Evolutionary conservation across 129 eudicot species (phyloP), one percentile per base, ranked within the genome.

Genomic region (Mikania micrantha): DNA sequence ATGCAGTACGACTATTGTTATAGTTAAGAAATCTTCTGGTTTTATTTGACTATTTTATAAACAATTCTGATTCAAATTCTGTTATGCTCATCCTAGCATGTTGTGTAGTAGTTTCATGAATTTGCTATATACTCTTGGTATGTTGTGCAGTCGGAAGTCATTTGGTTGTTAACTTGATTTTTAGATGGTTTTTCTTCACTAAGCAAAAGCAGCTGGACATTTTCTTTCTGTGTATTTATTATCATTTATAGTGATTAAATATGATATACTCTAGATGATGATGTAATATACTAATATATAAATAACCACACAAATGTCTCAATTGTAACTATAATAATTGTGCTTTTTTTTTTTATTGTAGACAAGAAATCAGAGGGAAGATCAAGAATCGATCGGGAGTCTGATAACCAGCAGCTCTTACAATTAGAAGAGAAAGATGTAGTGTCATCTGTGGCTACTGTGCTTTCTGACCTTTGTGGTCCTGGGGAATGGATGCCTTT

Each of bases 401-500:
- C 89, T 36, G 96, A 92, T 78, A 84, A 86, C 69, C 89, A 82
- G 49, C 96, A 92, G 78, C 96, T 92, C 41, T 81, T 88, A 83
- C 95, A 75, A 74, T 66, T 88, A 68, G 96, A 92, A 76, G 98
- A 92, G 77, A 92, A 88, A 81, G 92, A 86, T 34, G 95, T 92
- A 13, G 91, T 92, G 61, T 84, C 96, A 44, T 92, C 95, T 74
- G 98, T 92, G 36, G 98, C 96, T 9, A 92, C 90, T 48, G 95
- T 86, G 64, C 83, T 92, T 12, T 92, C 96, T 54, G 98, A 92
- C 73, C 81, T 88, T 44, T 92, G 98, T 62, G 91, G 96, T 64
- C 98, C 98, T 44, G 96, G 98, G 52, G 96, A 92, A 50, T 92
- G 96, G 96, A 92, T 92, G 98, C 83, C 98, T 1, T 80, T 92